Conservation (phyloP, 345 rosid genomes). For the Turritis glabra region DNA sequence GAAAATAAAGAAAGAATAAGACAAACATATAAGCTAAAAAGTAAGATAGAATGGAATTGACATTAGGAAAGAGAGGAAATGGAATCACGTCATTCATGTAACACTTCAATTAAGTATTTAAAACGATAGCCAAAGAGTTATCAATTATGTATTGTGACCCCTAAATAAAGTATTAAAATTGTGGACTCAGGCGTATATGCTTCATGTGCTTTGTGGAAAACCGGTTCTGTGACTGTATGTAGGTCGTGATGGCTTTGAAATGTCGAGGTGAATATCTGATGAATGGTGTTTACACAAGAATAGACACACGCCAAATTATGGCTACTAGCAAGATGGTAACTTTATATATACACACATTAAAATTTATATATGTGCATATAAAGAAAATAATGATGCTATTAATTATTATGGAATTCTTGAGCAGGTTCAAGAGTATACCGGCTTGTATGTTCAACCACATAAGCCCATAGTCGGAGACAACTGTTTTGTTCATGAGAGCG, state of each 20-base stretch:
- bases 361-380: too few relatives aligned
- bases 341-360: neutral
- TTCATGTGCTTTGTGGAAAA: neutral
- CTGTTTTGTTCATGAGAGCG: slow-evolving; percentile 92
- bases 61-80: too few relatives aligned
- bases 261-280: slow-evolving; percentile 70
- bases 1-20: too few relatives aligned
- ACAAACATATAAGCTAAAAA: too few relatives aligned
- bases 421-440: slow-evolving; percentile 82
- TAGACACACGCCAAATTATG: slow-evolving; percentile 64
- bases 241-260: slow-evolving; percentile 91
- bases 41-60: too few relatives aligned
- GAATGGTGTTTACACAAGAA: slow-evolving; percentile 72
- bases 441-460: slow-evolving; percentile 82
- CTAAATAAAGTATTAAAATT: neutral
- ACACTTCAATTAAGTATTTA: too few relatives aligned
- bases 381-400: neutral
- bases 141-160: neutral
- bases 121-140: neutral
- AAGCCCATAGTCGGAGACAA: slow-evolving; percentile 91
- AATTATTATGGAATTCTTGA: neutral
- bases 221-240: neutral
- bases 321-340: slow-evolving; percentile 92
- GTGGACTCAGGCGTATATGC: neutral
- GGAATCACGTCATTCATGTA: too few relatives aligned